Conservation (phyloP, 2,329 filamentous ascomycete genomes). For the Shiraia bambusicola region DNA sequence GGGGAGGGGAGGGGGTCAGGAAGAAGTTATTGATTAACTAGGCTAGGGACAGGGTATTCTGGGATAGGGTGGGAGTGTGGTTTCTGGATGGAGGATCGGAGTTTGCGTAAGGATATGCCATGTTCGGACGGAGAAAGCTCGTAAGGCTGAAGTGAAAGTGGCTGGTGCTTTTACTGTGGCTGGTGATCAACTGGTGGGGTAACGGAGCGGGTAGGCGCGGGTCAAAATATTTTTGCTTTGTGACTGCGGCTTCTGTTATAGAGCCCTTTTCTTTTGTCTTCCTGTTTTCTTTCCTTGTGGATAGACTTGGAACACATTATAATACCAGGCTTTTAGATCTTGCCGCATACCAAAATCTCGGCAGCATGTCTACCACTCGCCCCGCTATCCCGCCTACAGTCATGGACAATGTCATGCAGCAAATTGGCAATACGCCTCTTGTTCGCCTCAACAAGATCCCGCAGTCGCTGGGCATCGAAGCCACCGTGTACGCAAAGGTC, state of each 20-base stretch:
- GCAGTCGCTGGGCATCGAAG: slow-evolving; percentile 84
- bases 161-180: neutral
- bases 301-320: neutral
- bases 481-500: slow-evolving; percentile 85
- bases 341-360: slow-evolving; percentile 2
- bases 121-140: too few species aligned
- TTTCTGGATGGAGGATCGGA: too few species aligned
- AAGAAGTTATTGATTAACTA: too few species aligned
- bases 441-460: slow-evolving; percentile 92
- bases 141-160: slow-evolving; percentile 7
- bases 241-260: slow-evolving; percentile 7
- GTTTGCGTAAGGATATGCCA: too few species aligned
- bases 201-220: slow-evolving; percentile 20
- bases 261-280: slow-evolving; percentile 1
- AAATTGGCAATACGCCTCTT: slow-evolving; percentile 95
- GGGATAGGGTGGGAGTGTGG: too few species aligned
- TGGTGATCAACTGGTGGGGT: slow-evolving; percentile 1
- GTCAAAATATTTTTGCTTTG: slow-evolving; percentile 18
- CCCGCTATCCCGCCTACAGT: slow-evolving; percentile 57
- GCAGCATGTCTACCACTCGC: slow-evolving; percentile 51
- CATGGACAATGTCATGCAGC: slow-evolving; percentile 72
- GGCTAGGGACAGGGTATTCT: too few species aligned
- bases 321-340: too few species aligned
- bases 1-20: too few species aligned
- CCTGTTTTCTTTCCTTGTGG: too few species aligned